Conservation (phyloP, 305 asterid genomes). For the Fraxinus sp. region DNA sequence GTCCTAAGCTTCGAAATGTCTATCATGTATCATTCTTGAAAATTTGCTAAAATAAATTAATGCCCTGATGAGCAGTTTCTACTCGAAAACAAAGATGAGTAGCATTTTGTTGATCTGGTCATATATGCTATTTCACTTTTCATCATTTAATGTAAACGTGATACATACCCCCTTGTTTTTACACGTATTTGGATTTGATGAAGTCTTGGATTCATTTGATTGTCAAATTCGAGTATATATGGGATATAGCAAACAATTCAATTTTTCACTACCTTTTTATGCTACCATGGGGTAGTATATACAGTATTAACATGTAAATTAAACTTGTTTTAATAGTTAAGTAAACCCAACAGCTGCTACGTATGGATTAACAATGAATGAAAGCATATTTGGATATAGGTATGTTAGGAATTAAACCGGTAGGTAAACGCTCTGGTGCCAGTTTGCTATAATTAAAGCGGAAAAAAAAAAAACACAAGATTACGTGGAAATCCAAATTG, state of each 20-base stretch:
- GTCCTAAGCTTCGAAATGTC: slow-evolving; percentile 4
- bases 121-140: not conserved
- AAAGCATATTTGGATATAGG: not conserved
- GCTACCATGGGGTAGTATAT: not conserved
- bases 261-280: not conserved
- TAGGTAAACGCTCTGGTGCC: too few species aligned
- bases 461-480: too few species aligned
- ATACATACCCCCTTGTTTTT: not conserved
- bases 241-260: not conserved
- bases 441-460: too few species aligned
- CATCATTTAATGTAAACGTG: not conserved
- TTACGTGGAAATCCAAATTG: too few species aligned
- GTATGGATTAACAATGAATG: not conserved
- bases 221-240: not conserved
- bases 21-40: not conserved
- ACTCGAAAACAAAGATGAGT: not conserved
- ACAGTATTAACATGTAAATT: not conserved
- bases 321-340: not conserved
- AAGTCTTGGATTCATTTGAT: not conserved
- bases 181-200: not conserved
- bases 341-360: not conserved
- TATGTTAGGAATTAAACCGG: not conserved
- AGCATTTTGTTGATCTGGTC: not conserved
- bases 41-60: not conserved
- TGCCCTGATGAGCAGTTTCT: not conserved